These are phyloP conservation scores for Colletotrichum melonis DNA, from an alignment of 2,329 filamentous ascomycete species.

Conservation along the genomic window DNA sequence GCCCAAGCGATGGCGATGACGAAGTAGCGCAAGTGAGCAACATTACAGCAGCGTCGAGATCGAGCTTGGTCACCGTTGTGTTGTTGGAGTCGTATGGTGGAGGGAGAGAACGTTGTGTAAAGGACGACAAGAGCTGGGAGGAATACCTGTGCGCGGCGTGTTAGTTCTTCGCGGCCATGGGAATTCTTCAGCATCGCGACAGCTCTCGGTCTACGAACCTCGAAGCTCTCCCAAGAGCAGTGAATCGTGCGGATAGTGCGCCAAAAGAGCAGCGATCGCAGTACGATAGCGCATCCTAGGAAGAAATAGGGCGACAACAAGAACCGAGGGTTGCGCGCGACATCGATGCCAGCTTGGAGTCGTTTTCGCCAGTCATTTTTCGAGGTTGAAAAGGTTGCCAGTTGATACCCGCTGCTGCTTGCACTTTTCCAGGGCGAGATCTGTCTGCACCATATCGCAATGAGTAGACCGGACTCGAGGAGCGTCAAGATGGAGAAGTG, in stretches of 20 bases:
- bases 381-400: not conserved
- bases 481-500: conserved; percentile 48
- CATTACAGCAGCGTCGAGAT: conserved; percentile 18
- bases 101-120: conserved; percentile 37
- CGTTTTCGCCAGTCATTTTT: conserved; percentile 3
- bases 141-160: conserved; percentile 41
- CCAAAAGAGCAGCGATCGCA: conserved; percentile 46
- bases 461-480: conserved; percentile 39
- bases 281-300: conserved; percentile 40
- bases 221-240: conserved; percentile 47
- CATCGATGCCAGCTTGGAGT: conserved; percentile 14
- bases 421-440: conserved; percentile 16
- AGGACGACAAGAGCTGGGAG: conserved; percentile 44
- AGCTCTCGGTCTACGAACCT: conserved; percentile 40
- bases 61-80: conserved; percentile 35
- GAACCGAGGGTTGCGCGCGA: conserved; percentile 25
- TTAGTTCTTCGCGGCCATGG: not conserved
- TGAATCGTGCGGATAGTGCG: conserved; percentile 45
- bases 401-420: conserved; percentile 16
- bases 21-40: conserved; percentile 36
- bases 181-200: not conserved
- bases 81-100: conserved; percentile 39
- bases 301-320: conserved; percentile 34
- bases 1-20: conserved; percentile 46
- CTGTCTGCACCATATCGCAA: conserved; percentile 33